phyloP scores from a whole-genome alignment of 1,284 basidiomycete species.

The Leccinum laetum region DNA sequence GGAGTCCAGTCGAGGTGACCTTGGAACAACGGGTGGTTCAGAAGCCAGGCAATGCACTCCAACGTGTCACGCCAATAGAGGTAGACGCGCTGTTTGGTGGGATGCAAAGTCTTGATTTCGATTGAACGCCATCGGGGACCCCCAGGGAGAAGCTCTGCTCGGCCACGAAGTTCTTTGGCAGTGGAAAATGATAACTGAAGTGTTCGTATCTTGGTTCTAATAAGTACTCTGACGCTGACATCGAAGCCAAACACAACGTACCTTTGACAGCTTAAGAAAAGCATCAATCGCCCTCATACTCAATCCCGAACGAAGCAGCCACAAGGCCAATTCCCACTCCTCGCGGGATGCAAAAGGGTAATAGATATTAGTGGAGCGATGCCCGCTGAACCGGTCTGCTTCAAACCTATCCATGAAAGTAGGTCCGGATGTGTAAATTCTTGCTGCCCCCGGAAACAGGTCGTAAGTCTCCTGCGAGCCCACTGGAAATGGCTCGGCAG shows the following conservation, averaged over 20 bases:
- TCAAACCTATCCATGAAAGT: background rate
- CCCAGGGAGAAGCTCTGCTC: slow-evolving; percentile 7
- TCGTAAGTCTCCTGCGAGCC: background rate
- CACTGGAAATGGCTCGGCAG: background rate
- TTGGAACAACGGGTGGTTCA: slow-evolving; percentile 7
- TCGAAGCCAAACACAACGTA: background rate
- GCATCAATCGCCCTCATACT: background rate
- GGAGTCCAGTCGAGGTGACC: slow-evolving; percentile 3
- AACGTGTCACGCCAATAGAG: slow-evolving; percentile 7
- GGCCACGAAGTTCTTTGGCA: background rate
- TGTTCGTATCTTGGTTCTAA: background rate
- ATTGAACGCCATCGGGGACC: slow-evolving; percentile 6
- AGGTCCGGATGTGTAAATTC: background rate
- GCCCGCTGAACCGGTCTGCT: background rate
- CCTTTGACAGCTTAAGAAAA: background rate
- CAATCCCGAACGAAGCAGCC: slow-evolving; percentile 1
- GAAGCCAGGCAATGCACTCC: slow-evolving; percentile 6
- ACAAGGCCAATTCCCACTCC: slow-evolving; percentile 2
- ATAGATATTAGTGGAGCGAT: background rate
- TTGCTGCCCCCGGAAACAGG: background rate
- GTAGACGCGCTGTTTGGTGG: background rate
- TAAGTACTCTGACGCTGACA: background rate
- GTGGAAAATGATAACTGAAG: slow-evolving; percentile 5
- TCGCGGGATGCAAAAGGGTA: background rate
- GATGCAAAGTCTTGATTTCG: background rate